Base-by-base conservation (phyloP, 495 filamentous ascomycete species). In the Usnea hakonensis region DNA sequence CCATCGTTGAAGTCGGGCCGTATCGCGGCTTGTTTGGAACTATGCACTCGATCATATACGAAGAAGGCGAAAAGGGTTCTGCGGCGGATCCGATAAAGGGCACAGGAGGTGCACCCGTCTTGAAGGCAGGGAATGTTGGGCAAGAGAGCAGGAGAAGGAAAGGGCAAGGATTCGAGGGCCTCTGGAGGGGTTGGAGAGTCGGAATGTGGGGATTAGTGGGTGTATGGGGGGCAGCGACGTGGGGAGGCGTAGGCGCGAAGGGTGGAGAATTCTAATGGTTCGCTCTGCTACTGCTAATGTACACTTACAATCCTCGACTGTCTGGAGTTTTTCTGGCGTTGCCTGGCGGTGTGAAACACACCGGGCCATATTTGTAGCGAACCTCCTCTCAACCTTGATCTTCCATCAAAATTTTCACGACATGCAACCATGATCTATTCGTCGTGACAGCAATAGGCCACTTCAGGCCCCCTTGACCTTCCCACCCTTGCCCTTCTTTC, bases 141-240 rank as follows among this genome's bases (percentile, higher is more conserved):
- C 68, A 70, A 23, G 69, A 71, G 10, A 73, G 78, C 60, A 76
- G 78, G 48, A 79, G 80, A 50, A 76, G 80, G 32, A 83, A 85
- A 63, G 91, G 91, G 17, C 91, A 95, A 67, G 94, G 94, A 9
- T 67, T 90, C 32, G 81, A 88, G 35, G 94, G 95, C 1, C 77
- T 98, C 17, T 96, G 90, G 80, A 81, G 94, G 53, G 94, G 94
- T 17, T 98, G 94, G 94, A 86, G 90, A 69, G 87, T 97, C 21
- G 91, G 91, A 13, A 90, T 95, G 82, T 97, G 94, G 94, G 93
- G 92, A 0, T 76, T 97, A 60, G 86, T 93, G 19, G 93, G 93
- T 23, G 83, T 95, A 28, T 93, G 92, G 90, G 86, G 87, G 28
- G 80, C 87, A 61, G 81, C 76, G 56, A 75, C 86, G 11, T 63